phyloP scores from a whole-genome alignment of 768 basidiomycete genomes.

The Rhizopogon roseolus region DNA sequence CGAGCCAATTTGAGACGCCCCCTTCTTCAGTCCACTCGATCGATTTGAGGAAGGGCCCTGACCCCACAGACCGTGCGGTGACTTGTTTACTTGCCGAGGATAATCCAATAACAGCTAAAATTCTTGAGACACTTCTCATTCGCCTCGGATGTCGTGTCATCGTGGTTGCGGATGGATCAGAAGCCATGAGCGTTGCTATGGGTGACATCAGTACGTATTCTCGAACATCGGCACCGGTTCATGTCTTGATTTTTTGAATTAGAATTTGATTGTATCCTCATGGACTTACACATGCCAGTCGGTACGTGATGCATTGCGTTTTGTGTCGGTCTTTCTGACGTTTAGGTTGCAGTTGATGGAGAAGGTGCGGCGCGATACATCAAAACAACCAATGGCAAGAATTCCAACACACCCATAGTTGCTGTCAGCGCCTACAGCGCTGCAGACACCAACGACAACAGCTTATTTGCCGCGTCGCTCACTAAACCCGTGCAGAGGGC shows the following conservation, averaged over 20 bases:
- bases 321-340: slow-evolving; percentile 5
- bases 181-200: slow-evolving; percentile 96
- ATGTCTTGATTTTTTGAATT: slow-evolving; percentile 8
- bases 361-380: slow-evolving; percentile 97
- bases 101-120: slow-evolving; percentile 97
- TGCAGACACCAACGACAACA: slow-evolving; percentile 58
- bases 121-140: slow-evolving; percentile 90
- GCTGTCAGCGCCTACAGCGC: slow-evolving; percentile 87
- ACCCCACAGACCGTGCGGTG: slow-evolving; percentile 82
- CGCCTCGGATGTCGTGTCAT: slow-evolving; percentile 94
- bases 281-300: slow-evolving; percentile 95
- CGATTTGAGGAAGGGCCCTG: slow-evolving; percentile 71
- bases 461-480: slow-evolving; percentile 75
- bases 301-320: slow-evolving; percentile 44
- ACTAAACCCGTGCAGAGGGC: slow-evolving; percentile 88
- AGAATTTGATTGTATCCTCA: slow-evolving; percentile 96
- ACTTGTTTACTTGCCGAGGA: slow-evolving; percentile 95
- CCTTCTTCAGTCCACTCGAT: slow-evolving; percentile 85
- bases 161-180: slow-evolving; percentile 93
- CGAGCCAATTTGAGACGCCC: slow-evolving; percentile 53
- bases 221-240: not conserved
- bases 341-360: slow-evolving; percentile 65
- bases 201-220: slow-evolving; percentile 86
- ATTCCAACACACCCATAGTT: slow-evolving; percentile 88
- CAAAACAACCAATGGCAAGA: slow-evolving; percentile 94